Base-by-base conservation (phyloP, 2,329 filamentous ascomycete species). In the Aspergillus pseudoviridinutans region DNA sequence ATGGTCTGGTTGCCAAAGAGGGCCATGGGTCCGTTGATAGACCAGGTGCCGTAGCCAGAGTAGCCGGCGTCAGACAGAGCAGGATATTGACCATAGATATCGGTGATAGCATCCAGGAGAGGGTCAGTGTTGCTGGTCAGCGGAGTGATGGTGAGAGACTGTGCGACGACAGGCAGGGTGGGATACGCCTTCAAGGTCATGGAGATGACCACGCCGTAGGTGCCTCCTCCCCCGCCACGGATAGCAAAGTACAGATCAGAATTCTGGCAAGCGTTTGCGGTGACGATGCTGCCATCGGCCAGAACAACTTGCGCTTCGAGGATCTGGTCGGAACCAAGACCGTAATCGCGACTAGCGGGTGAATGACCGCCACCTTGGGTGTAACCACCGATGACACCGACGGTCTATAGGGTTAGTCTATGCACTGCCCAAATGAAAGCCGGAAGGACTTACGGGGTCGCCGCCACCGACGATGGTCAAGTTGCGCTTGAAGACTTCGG, bases 271-370 rank as follows among this genome's bases (percentile, higher is more conserved):
- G 68, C 62, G 38, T 68, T 74, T 4, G 74, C 74, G 0, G 62
- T 73, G 4, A 77, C 66, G 27, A 74, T 55, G 0, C 58, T 53
- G 8, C 77, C 78, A 28, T 71, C 61, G 0, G 76, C 73, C 0
- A 75, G 67, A 42, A 80, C 71, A 3, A 79, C 74, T 32, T 76
- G 64, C 5, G 71, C 70, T 56, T 78, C 76, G 38, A 80, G 73
- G 1, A 77, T 69, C 61, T 80, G 75, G 59, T 81, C 79, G 0
- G 76, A 74, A 1, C 70, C 77, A 12, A 80, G 68, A 2, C 78
- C 78, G 55, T 77, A 79, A 29, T 74, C 66, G 44, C 66, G 68
- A 10, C 72, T 70, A 8, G 72, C 68, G 1, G 74, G 72, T 2
- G 71, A 71, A 50, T 80, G 78, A 10, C 78, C 78, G 22, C 75